A percentile compares a stretch with the other conserved stretches of the same genome.
phyloP scores from a whole-genome alignment of 2,329 filamentous ascomycete species.

The Sporothrix curviconia region DNA sequence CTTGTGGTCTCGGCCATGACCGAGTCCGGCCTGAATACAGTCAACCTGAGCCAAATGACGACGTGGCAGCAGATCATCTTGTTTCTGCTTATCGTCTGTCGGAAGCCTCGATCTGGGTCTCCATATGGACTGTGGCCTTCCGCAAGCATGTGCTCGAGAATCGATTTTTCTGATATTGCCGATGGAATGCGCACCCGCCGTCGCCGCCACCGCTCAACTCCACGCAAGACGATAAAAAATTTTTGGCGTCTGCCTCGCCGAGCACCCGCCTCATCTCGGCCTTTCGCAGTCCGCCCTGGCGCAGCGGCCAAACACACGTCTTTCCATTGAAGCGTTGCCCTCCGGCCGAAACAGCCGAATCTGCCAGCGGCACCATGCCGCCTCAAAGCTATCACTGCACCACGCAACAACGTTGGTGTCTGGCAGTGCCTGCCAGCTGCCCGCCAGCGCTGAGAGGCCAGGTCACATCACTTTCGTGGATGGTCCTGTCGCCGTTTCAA shows the following conservation, averaged over 20 bases:
- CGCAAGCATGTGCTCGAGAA: conserved; percentile 56
- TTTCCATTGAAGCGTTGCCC: not conserved
- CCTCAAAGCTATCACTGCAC: no score
- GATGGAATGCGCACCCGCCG: conserved; percentile 33
- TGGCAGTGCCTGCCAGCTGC: no score
- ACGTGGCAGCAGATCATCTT: conserved; percentile 61
- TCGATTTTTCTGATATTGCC: conserved; percentile 50
- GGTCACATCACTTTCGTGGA: conserved; percentile 22
- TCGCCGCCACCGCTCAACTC: conserved; percentile 14
- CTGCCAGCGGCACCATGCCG: not conserved
- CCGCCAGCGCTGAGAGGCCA: no score
- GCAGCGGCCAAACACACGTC: not conserved
- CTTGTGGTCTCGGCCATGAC: conserved; percentile 61
- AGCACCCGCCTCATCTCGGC: no score
- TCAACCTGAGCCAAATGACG: conserved; percentile 56
- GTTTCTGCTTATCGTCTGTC: conserved; percentile 55
- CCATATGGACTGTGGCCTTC: conserved; percentile 54
- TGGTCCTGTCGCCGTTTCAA: conserved; percentile 10
- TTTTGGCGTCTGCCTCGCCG: no score
- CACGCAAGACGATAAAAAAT: not conserved
- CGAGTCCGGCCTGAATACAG: conserved; percentile 56
- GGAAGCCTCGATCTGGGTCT: conserved; percentile 60
- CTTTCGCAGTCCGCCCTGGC: not conserved
- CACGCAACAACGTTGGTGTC: no score
- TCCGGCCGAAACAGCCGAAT: not conserved